phyloP scores from a whole-genome alignment of 1,284 basidiomycete species.

The Rhodotorula sp. region DNA sequence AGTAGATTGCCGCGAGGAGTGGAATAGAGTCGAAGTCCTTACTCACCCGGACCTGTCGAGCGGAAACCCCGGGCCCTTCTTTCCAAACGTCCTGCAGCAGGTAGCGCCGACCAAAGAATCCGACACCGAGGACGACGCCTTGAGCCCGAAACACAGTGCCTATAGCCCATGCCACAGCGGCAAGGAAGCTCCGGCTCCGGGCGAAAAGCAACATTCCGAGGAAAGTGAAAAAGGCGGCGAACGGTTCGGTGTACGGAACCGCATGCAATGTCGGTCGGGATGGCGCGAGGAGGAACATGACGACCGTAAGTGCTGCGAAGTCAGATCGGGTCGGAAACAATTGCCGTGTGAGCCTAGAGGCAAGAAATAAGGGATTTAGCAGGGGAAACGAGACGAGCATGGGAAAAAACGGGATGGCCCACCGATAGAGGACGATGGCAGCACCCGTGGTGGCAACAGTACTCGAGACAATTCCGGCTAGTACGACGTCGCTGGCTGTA shows the following conservation, averaged over 20 bases:
- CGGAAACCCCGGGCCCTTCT: not conserved
- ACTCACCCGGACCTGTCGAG: not conserved
- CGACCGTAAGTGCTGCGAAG: slow-evolving; percentile 61
- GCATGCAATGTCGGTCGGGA: slow-evolving; percentile 71
- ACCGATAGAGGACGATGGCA: slow-evolving; percentile 63
- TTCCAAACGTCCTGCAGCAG: slow-evolving; percentile 18
- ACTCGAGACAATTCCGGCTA: slow-evolving; percentile 44
- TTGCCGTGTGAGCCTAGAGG: slow-evolving; percentile 51
- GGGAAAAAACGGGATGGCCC: slow-evolving; percentile 26
- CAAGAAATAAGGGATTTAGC: not conserved
- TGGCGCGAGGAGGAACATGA: slow-evolving; percentile 74
- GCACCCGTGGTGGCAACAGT: slow-evolving; percentile 47
- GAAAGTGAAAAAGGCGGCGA: slow-evolving; percentile 77
- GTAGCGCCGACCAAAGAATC: slow-evolving; percentile 69
- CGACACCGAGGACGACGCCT: slow-evolving; percentile 65
- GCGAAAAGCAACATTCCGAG: slow-evolving; percentile 55
- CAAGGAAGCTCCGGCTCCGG: slow-evolving; percentile 55
- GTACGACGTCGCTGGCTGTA: slow-evolving; percentile 42
- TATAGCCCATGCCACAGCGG: slow-evolving; percentile 62
- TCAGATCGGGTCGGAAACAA: slow-evolving; percentile 46
- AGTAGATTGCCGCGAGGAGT: too few relatives aligned
- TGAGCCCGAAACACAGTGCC: slow-evolving; percentile 77
- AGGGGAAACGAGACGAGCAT: not conserved
- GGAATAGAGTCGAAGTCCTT: too few relatives aligned
- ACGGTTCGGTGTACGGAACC: slow-evolving; percentile 77